Evolutionary conservation across 208 protist species (phyloP).

Genomic region (Cochliopodium minus): DNA sequence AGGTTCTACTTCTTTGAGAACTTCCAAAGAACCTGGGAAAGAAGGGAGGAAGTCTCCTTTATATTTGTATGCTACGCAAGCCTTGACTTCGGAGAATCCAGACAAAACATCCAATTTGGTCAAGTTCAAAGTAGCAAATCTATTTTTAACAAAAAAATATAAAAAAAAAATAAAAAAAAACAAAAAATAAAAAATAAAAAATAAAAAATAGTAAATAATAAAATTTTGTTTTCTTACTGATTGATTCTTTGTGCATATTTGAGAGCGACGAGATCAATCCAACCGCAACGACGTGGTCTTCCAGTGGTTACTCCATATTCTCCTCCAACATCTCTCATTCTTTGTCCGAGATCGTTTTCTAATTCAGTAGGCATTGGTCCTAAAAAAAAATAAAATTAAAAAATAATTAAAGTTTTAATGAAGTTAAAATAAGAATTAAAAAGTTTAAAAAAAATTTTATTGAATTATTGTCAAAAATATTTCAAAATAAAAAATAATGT

Average conservation of each 20-base stretch:
- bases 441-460: no score
- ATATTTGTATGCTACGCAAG: constrained; percentile 28
- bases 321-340: constrained; percentile 23
- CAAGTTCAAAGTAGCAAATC: constrained; percentile 29
- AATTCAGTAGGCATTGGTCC: constrained; percentile 4
- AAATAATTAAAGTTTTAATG: no score
- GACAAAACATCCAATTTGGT: constrained; percentile 42
- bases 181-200: no score
- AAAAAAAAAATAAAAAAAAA: no score
- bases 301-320: constrained; percentile 54
- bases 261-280: constrained; percentile 27
- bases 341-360: constrained; percentile 13
- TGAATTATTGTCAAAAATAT: no score
- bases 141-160: constrained; percentile 37
- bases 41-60: constrained; percentile 13
- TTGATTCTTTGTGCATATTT: constrained; percentile 25
- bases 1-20: constrained; percentile 27
- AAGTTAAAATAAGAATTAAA: no score
- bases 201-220: no score
- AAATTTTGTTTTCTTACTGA: not conserved
- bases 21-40: constrained; percentile 18
- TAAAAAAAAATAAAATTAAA: no score
- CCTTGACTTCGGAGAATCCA: constrained; percentile 26
- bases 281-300: constrained; percentile 28
- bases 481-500: no score